Percentiles rank a stretch among this genome's conserved stretches.
Conservation (phyloP, 495 filamentous ascomycete genomes). For the Neurospora sp. region DNA sequence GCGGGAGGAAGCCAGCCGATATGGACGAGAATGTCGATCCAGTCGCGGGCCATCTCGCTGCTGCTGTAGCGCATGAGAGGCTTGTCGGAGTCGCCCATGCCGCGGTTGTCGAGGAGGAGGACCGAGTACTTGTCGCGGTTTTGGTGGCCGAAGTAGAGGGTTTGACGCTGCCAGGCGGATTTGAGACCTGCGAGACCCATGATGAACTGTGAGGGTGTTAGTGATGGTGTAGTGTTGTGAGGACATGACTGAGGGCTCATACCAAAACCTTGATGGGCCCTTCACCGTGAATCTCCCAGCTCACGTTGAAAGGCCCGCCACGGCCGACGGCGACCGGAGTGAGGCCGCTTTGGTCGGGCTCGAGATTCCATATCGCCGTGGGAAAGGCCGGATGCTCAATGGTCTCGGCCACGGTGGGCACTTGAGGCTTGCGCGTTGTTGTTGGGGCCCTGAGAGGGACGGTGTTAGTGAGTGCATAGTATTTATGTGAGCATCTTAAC, state of each 20-base stretch:
- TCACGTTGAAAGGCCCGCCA: conserved; percentile 60
- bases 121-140: conserved; percentile 53
- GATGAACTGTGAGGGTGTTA: conserved; percentile 38
- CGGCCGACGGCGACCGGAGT: conserved; percentile 50
- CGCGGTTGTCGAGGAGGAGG: conserved; percentile 70
- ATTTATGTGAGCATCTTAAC: background rate
- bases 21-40: conserved; percentile 56
- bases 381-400: conserved; percentile 34
- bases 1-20: conserved; percentile 51
- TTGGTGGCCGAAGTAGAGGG: conserved; percentile 64
- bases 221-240: conserved; percentile 7
- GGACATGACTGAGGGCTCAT: conserved; percentile 26
- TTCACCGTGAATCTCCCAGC: conserved; percentile 69
- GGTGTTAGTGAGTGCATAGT: background rate
- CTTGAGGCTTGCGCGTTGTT: background rate
- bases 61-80: conserved; percentile 62
- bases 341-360: conserved; percentile 45
- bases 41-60: conserved; percentile 64
- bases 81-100: conserved; percentile 68
- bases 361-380: conserved; percentile 50
- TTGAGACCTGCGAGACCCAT: conserved; percentile 55
- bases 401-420: conserved; percentile 31
- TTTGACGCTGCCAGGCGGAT: conserved; percentile 65
- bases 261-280: conserved; percentile 63
- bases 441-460: background rate